Evolutionary conservation across 2,329 filamentous ascomycete genomes (phyloP), one percentile per base, ranked within the genome.

Genomic region (Coniosporium tulheliwenetii): DNA sequence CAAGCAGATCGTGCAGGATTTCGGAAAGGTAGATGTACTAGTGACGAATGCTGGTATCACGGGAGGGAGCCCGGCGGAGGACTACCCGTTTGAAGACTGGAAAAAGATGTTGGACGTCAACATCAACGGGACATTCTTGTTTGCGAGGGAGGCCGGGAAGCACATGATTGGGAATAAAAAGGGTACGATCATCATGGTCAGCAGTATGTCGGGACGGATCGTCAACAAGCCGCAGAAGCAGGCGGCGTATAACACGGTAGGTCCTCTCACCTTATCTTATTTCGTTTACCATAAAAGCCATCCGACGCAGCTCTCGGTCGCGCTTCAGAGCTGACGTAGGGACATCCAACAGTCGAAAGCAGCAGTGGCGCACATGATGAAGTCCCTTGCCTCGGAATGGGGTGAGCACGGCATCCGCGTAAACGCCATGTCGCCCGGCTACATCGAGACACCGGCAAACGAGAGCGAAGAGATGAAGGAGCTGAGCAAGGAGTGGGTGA

Each of bases 1-100:
- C 48, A 46, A 47, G n/a, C 45, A 52, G 26, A 53, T 60, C 30
- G 51, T 52, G 8, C 39, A 47, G 10, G 55, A 60, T 31, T 57
- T 60, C 39, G 55, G 60, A 3, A 49, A 54, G 34, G 50, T 64
- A 10, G 60, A 63, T 42, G 53, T 62, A 7, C 50, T 64, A 9
- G 57, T 64, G 13, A 62, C 60, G 1, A 60, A 60, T 16, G 61
- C 62, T 0, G 61, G 61, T 0, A 61, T 64, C 26, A 55, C 59
- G 10, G 55, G 54, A 19, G 57, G 60, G 41, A 51, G 50, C 16
- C 52, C 54, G 34, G 53, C 52, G 35, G 57, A 59, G 45, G 52
- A 57, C 32, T 60, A 58, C 37, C 45, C 50, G 7, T 57, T 50
- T 47, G 49, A 55, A 19, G 47, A 50, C 7, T 59, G 56, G 52